phyloP scores from a whole-genome alignment of 495 filamentous ascomycete genomes.

The Diplogelasinospora grovesii region DNA sequence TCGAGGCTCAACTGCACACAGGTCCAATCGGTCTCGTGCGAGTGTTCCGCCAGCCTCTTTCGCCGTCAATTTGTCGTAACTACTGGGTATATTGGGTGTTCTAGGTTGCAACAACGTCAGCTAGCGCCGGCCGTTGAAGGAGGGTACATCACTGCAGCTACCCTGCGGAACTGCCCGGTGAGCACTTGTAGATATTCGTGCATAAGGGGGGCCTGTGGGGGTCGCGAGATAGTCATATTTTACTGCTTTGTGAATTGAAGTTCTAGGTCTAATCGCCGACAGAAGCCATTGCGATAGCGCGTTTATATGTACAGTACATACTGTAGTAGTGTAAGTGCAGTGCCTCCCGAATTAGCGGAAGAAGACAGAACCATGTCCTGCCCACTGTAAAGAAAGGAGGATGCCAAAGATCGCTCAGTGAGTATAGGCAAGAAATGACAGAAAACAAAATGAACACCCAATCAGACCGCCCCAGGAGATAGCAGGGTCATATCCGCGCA shows the following conservation, averaged over 20 bases:
- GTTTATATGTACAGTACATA: neutral
- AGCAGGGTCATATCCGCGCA: slow-evolving; percentile 25
- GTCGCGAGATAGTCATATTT: slow-evolving; percentile 1
- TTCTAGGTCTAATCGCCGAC: slow-evolving; percentile 1
- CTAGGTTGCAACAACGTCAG: too few species aligned
- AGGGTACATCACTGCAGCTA: too few species aligned
- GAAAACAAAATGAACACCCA: neutral
- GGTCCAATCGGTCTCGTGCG: too few species aligned
- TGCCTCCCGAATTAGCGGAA: neutral
- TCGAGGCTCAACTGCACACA: too few species aligned
- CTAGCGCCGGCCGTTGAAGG: too few species aligned
- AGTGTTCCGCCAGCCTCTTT: too few species aligned
- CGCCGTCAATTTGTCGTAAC: too few species aligned
- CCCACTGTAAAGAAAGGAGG: neutral
- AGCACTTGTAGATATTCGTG: too few species aligned
- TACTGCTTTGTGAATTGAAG: slow-evolving; percentile 1
- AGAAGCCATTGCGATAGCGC: neutral
- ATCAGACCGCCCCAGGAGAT: neutral
- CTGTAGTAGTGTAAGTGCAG: neutral
- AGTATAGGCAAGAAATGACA: neutral
- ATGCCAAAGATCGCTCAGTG: slow-evolving; percentile 1
- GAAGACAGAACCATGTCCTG: neutral
- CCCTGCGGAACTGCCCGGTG: too few species aligned
- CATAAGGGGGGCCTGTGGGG: too few species aligned
- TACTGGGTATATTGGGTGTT: too few species aligned